Base-by-base conservation (phyloP, 129 eudicot species). In the Dittrichia graveolens region DNA sequence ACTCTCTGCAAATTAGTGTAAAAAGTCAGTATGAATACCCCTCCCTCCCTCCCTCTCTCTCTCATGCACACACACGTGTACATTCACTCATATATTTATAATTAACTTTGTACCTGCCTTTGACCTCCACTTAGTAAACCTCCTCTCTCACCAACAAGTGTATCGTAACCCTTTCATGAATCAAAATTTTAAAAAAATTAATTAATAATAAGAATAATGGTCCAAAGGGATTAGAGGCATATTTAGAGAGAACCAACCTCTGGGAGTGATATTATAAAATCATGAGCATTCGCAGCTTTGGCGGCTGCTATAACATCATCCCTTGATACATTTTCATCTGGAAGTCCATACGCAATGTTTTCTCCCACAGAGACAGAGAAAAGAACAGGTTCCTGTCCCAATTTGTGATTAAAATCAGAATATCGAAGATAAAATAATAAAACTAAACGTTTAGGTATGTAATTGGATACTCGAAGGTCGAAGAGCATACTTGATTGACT, bases 271-370 rank as follows among this genome's bases (percentile, higher is more conserved):
- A 94, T 82, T 46, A 94, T 94, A 61, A 94, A 94, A 56, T 94
- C 96, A 77, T 94, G 98, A 68, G 98, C 98, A 83, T 94, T 94
- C 60, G 98, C 98, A 61, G 98, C 98, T 81, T 94, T 94, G 65
- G 98, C 98, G 61, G 98, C 98, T 78, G 89, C 86, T 44, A 90
- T 84, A 65, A 94, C 79, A 69, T 90, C 98, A 77, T 94, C 96
- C 83, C 78, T 85, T 55, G 98, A 94, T 47, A 94, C 96, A 59
- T 85, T 59, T 37, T 88, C 92, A 83, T 94, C 98, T 15, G 98
- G 98, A 31, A 90, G 93, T 65, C 96, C 98, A 72, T 94, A 94
- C 35, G 98, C 98, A 65, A 94, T 94, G 75, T 94, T 94, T 72
- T 94, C 98, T 75, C 97, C 98, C 71, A 94, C 92, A 8, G 98